Base-by-base conservation (phyloP, 768 basidiomycete genomes). In the Pulveroboletus frians region DNA sequence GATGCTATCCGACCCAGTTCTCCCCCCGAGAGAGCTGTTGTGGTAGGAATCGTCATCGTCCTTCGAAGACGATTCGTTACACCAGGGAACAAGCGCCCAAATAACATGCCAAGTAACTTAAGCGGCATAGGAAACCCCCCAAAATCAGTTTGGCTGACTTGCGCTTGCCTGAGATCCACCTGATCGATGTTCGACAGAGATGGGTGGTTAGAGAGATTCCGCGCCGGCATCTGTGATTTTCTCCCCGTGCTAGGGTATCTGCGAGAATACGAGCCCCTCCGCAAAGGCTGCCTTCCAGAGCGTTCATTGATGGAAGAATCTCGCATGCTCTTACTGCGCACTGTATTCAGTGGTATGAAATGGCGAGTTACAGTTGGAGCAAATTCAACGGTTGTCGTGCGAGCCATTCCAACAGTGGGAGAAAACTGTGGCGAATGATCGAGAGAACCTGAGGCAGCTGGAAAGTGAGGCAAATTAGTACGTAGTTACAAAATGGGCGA, bases 81-180 rank as follows among this genome's bases (percentile, higher is more conserved):
- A 8, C 75, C 65, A 0, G 93, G 94, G 43, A 93, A 88, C 29
- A 84, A 64, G 21, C 70, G 70, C 9, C 69, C 54, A 26, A 91
- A 67, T 2, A 85, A 51, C 9, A 60, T 65, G 3, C 70, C 76
- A 11, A 83, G 49, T 26, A 88, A 68, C 46, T 76, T 65, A 60
- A 74, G 75, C 0, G 84, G 85, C 74, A 83, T 83, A 2, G 87
- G 86, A 63, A 88, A 89, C 2, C 86, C 86, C 26, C 87, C 87
- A 46, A 85, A 82, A 15, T 71, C 80, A 36, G 71, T 71, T 50
- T 78, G 68, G 56, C 71, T 77, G 15, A 50, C 43, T 20, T 36
- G 47, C 14, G 41, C 20, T 7, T 46, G 56, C 53, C 4, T 56
- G 44, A 17, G 50, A 49, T 21, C 52, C 50, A 54, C 10, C 31